Evolutionary conservation across 805 yeast species (phyloP).

Genomic region (Saccharomycopsis fermentans): DNA sequence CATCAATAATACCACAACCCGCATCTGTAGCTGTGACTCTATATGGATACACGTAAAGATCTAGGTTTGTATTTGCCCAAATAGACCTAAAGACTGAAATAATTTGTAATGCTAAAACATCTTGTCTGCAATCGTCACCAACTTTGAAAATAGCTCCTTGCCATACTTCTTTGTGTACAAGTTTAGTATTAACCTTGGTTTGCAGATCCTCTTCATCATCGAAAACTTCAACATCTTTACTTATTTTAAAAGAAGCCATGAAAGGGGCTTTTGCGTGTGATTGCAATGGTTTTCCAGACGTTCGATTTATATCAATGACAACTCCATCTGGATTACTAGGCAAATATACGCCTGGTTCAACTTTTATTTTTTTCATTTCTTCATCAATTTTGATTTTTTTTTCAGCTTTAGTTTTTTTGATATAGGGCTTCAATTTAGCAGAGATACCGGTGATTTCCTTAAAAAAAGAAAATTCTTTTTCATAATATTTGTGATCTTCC

Average conservation of each 20-base stretch:
- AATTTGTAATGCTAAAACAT: slow-evolving; percentile 84
- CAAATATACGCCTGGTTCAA: slow-evolving; percentile 76
- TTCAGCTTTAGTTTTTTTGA: slow-evolving; percentile 90
- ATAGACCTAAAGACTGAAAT: slow-evolving; percentile 86
- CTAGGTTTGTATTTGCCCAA: slow-evolving; percentile 82
- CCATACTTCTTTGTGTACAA: slow-evolving; percentile 55
- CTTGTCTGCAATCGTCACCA: slow-evolving; percentile 98
- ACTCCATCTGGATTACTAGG: slow-evolving; percentile 96
- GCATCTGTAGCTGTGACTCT: slow-evolving; percentile 98
- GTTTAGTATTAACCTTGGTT: slow-evolving; percentile 23
- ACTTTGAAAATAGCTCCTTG: slow-evolving; percentile 96
- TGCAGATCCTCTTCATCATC: slow-evolving; percentile 22
- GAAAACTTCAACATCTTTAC: slow-evolving; percentile 39
- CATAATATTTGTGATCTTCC: slow-evolving; percentile 57
- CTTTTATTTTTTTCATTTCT: slow-evolving; percentile 73
- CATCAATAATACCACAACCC: slow-evolving; percentile 98
- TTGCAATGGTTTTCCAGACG: slow-evolving; percentile 89
- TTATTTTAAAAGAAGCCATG: slow-evolving; percentile 88
- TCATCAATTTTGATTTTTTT: slow-evolving; percentile 94
- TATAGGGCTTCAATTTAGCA: slow-evolving; percentile 89
- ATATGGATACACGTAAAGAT: slow-evolving; percentile 84
- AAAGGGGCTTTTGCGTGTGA: slow-evolving; percentile 99
- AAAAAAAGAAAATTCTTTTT: slow-evolving; percentile 81
- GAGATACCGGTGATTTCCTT: slow-evolving; percentile 87
- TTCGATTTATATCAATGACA: slow-evolving; percentile 84